A percentile compares a stretch with the other conserved stretches of the same genome.
phyloP scores from a whole-genome alignment of 1,139 yeast species.

The Scheffersomyces cryptocercus region DNA sequence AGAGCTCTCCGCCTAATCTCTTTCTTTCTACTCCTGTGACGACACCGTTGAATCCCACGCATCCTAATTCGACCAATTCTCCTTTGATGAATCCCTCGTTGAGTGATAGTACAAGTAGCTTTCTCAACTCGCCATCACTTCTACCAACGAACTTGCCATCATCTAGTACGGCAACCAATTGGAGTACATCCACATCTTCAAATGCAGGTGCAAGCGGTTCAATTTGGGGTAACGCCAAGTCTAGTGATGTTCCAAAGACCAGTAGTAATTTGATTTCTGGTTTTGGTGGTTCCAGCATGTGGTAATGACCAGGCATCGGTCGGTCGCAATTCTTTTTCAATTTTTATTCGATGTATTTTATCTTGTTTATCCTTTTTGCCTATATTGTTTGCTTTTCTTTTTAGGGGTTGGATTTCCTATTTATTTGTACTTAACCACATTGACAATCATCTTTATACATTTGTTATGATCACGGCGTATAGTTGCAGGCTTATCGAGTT shows the following conservation, averaged over 20 bases:
- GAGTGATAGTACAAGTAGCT: slow-evolving; percentile 1
- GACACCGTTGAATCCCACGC: slow-evolving; percentile 7
- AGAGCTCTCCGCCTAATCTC: slow-evolving; percentile 29
- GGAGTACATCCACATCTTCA: slow-evolving; percentile 12
- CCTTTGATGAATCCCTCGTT: not conserved
- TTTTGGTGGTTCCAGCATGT: slow-evolving; percentile 16
- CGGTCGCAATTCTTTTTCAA: not conserved
- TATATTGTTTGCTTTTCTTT: not conserved
- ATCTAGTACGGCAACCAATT: slow-evolving; percentile 11
- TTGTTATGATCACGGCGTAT: too few relatives aligned
- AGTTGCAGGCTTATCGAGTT: too few relatives aligned
- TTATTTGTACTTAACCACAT: not conserved
- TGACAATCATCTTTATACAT: too few relatives aligned
- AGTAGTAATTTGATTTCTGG: slow-evolving; percentile 12
- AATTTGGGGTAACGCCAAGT: slow-evolving; percentile 14
- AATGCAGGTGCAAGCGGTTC: slow-evolving; percentile 8
- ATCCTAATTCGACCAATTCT: not conserved
- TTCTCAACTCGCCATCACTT: slow-evolving; percentile 10
- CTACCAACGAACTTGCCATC: slow-evolving; percentile 9
- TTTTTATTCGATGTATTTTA: not conserved
- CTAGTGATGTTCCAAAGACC: slow-evolving; percentile 10
- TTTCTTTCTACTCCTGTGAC: slow-evolving; percentile 19
- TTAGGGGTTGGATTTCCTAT: slow-evolving; percentile 1
- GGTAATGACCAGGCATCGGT: slow-evolving; percentile 5
- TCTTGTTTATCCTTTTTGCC: not conserved